A percentile compares a stretch with the other conserved stretches of the same genome.
Evolutionary conservation across 2,329 filamentous ascomycete genomes (phyloP).

Genomic region (Aureobasidium sp.): DNA sequence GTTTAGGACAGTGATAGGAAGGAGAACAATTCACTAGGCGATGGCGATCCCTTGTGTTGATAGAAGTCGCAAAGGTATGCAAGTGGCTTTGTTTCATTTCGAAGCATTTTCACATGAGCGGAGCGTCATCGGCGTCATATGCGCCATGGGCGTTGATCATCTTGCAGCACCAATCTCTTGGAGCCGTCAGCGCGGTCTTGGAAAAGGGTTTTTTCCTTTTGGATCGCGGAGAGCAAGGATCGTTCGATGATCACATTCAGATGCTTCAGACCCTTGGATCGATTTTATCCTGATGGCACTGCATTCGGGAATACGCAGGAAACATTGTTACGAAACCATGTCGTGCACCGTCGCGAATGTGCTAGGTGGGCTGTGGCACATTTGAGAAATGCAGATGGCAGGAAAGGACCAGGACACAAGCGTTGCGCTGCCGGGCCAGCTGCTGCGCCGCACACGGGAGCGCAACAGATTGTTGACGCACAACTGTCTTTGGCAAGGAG

Average conservation of each 20-base stretch:
- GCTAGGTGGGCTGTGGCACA: neutral
- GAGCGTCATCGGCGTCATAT: conserved; percentile 11
- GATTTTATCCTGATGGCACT: neutral
- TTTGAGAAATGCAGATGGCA: neutral
- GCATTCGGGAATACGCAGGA: neutral
- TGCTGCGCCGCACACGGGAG: neutral
- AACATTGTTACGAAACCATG: neutral
- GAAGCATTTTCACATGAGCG: conserved; percentile 9
- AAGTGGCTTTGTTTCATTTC: conserved; percentile 4
- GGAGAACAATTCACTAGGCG: neutral
- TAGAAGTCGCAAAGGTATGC: neutral
- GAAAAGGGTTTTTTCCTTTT: neutral
- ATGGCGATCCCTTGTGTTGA: neutral
- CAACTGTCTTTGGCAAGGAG: conserved; percentile 5
- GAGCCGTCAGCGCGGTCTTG: conserved; percentile 4
- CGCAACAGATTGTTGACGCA: conserved; percentile 10
- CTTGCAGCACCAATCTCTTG: conserved; percentile 8
- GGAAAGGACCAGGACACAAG: neutral
- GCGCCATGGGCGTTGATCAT: conserved; percentile 3
- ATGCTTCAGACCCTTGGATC: neutral
- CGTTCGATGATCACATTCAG: neutral
- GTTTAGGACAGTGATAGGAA: neutral
- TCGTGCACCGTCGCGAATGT: neutral
- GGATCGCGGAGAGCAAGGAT: neutral
- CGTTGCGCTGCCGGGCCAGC: conserved; percentile 5